Base-by-base conservation (phyloP, 2,329 filamentous ascomycete genomes). In the Fonsecaea monophora region DNA sequence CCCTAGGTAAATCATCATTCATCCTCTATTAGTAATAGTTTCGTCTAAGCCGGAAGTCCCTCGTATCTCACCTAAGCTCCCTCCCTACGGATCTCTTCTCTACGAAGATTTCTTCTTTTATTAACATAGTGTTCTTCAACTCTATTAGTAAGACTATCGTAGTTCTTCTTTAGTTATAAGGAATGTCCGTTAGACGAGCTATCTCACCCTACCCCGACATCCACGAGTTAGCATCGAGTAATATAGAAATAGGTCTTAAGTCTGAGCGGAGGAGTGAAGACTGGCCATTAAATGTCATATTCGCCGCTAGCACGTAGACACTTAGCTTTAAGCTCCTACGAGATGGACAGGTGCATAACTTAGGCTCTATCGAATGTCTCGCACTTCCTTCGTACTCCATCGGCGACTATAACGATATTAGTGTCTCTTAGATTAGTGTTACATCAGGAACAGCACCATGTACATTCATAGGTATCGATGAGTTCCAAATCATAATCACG, bases 111-210 rank as follows among this genome's bases (percentile, higher is more conserved):
- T 13, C 38, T 40, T 40, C 38, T 40, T 40, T 13, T 40, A 10
- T 40, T 5, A 12, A 40, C 38, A 40, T 40, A 12, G 12, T 40
- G 38, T 40, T 40, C 38, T 40, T 12, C 13, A 53, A 18, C 50
- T 53, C 50, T 53, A 53, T 53, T 53, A n/a, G 50, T 90, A 53
- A 53, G 50, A 53, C 50, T 53, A n/a, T 53, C 50, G 50, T 53
- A n/a, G 50, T 53, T 53, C 90, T 77, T 94, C 94, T 81, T 94
- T 97, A 70, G 94, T 97, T 97, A 87, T 93, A 96, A 77, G 94
- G 94, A 78, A 98, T 93, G 89, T 97, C 93, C 92, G 97, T 98
- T 84, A 86, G 86, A 75, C 86, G 86, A 77, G 86, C 86, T 82
- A 89, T 89, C 84, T 87, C 86, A 87, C 87, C 86, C 84, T 97